Evolutionary conservation across 176 grass and related monocot genomes (phyloP).

Genomic region (Melocanna baccifera): DNA sequence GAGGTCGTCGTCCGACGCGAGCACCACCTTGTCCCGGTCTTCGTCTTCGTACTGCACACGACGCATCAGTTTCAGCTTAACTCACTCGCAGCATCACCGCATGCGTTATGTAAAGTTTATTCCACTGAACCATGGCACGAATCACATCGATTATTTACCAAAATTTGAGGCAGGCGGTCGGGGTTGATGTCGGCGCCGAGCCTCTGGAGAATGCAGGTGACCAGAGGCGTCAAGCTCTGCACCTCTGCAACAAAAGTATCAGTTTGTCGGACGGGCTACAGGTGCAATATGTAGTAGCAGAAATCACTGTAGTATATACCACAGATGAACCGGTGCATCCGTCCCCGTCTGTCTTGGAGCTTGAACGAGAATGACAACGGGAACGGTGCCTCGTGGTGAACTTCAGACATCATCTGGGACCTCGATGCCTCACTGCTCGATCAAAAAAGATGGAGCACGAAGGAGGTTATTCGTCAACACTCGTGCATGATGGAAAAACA

Average conservation of each 20-base stretch:
- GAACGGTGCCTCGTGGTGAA: slow-evolving; percentile 31
- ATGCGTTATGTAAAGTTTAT: background rate
- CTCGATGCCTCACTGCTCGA: slow-evolving; percentile 41
- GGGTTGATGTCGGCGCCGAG: slow-evolving; percentile 52
- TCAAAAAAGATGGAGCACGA: background rate
- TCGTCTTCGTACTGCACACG: slow-evolving; percentile 74
- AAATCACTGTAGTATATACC: slow-evolving; percentile 24
- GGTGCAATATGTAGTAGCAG: background rate
- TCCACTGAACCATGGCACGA: background rate
- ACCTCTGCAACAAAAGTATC: slow-evolving; percentile 41
- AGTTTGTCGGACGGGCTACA: slow-evolving; percentile 1
- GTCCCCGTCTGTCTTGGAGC: slow-evolving; percentile 58
- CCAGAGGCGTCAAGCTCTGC: slow-evolving; percentile 59
- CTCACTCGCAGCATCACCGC: background rate
- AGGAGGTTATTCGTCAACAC: background rate
- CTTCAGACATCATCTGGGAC: slow-evolving; percentile 52
- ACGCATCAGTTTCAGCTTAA: background rate
- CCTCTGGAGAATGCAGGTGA: slow-evolving; percentile 68
- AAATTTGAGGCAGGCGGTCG: slow-evolving; percentile 49
- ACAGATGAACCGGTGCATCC: slow-evolving; percentile 73
- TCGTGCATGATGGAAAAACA: background rate
- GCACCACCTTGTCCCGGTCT: slow-evolving; percentile 71
- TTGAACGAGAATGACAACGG: slow-evolving; percentile 58
- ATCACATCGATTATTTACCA: slow-evolving; percentile 24
- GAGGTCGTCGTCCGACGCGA: slow-evolving; percentile 68